Evolutionary conservation across 805 yeast genomes (phyloP).

Genomic region (Kuraishia molischiana): DNA sequence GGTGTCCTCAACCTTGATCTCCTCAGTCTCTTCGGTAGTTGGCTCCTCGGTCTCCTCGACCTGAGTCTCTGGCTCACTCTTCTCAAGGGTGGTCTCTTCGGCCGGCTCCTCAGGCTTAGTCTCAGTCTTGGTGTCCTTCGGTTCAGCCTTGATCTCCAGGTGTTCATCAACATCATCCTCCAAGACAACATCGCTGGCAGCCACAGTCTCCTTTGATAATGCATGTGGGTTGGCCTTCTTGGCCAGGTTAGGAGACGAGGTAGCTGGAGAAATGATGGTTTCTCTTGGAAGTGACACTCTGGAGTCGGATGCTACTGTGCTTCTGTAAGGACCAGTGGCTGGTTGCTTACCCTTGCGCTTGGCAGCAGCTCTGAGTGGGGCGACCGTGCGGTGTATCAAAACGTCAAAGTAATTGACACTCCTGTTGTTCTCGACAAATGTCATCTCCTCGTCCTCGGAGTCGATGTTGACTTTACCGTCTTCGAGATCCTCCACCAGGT

Average conservation of each 20-base stretch:
- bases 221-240: slow-evolving; percentile 1
- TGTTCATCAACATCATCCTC: slow-evolving; percentile 1
- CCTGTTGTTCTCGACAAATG: slow-evolving; percentile 16
- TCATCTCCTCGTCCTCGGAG: slow-evolving; percentile 52
- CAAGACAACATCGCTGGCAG: not conserved
- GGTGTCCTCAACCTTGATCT: slow-evolving; percentile 1
- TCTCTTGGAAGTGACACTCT: slow-evolving; percentile 19
- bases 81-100: slow-evolving; percentile 1
- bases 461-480: slow-evolving; percentile 70
- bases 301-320: not conserved
- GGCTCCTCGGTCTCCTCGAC: slow-evolving; percentile 1
- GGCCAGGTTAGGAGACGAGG: slow-evolving; percentile 7
- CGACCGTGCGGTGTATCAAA: slow-evolving; percentile 53
- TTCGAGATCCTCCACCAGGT: slow-evolving; percentile 82
- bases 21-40: slow-evolving; percentile 1
- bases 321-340: not conserved
- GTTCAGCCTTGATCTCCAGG: slow-evolving; percentile 7
- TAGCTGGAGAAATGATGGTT: slow-evolving; percentile 20
- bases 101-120: not conserved
- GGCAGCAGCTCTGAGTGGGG: slow-evolving; percentile 10
- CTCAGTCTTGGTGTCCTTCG: too few species aligned
- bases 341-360: slow-evolving; percentile 6
- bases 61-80: not conserved
- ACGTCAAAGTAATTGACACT: slow-evolving; percentile 63
- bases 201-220: not conserved